Base-by-base conservation (phyloP, 2,329 filamentous ascomycete species). In the Cytospora piceicola region DNA sequence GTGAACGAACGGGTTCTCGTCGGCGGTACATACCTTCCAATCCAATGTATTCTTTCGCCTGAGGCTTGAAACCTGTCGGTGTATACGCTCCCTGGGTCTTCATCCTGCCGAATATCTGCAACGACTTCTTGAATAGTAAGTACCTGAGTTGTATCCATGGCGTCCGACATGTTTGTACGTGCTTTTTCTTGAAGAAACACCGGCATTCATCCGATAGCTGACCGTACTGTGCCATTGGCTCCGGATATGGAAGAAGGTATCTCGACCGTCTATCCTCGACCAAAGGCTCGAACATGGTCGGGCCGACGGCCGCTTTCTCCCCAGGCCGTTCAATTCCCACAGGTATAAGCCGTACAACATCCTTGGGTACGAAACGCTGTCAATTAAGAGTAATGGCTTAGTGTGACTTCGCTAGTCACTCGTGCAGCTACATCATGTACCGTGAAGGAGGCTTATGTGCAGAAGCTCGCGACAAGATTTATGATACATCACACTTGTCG, bases 141-240 rank as follows among this genome's bases (percentile, higher is more conserved):
- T 63, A 52, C 53, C 20, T 11, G n/a, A 49, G 46, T 49, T 20
- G 8, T 12, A n/a, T 24, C 46, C 46, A 49, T 49, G 46, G 46
- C 46, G n/a, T 14, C 11, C 9, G 24, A 39, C 53, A 32, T 57
- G 22, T 63, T 54, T 63, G 53, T 53, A 30, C 52, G 61, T 63
- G 39, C 61, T 57, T 63, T 53, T 63, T 42, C 12, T n/a, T 29
- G 53, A 36, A 34, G 56, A 27, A 55, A 29, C 24, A 57, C 15
- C 53, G 54, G 39, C 53, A 51, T 27, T 5, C 27, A 29, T 29
- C 27, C 53, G 15, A 51, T 54, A 51, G 9, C 22, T 53, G 15
- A n/a, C 15, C 53, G 29, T n/a, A 54, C 53, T 51, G 53, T 49
- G 51, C 53, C 61, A 63, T 57, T 57, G 61, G 53, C 53, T 52